Base-by-base conservation (phyloP, 2,329 filamentous ascomycete genomes). In the Davidsoniella australis region DNA sequence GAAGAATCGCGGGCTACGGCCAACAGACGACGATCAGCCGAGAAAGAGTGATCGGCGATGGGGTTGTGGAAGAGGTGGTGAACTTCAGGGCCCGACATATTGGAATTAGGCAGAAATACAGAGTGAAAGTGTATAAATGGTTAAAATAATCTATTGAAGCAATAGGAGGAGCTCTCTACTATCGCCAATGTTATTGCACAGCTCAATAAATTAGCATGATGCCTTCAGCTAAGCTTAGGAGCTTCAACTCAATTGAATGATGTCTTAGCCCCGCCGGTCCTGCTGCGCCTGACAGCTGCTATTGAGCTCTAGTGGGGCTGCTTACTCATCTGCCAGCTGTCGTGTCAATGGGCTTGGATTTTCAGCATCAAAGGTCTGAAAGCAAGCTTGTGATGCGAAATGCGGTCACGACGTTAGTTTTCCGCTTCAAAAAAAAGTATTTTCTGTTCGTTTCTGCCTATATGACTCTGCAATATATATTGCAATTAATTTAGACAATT, bases 31-130 rank as follows among this genome's bases (percentile, higher is more conserved):
- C 80, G 85, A 68, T 98, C 91, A 55, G 86, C 80, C 56, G 88
- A 94, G 76, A 98, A 98, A 51, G 89, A 95, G 67, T 98, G 91
- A 71, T 98, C 91, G 57, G 86, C 85, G 62, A 98, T 95, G 54
- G 89, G 87, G 58, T 82, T 79, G 70, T 96, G 87, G 70, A 98
- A 98, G 57, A 98, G 82, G 62, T 96, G 88, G 68, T 96, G 86
- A 52, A 94, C 84, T 73, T 96, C 85, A 56, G 88, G 85, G 53
- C 81, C 65, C 49, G 85, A 72, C 89, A 96, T 96, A 14, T 9
- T 47, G 17, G 36, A 41, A 44, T 44, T 17, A 10, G 29, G 20
- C 17, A 55, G 48, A 48, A 16, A 47, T 45, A 48, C 36, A 52
- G 54, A 37, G 9, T 46, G 23, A 45, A 71, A 36, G n/a, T 7